These are phyloP conservation scores for Zizania latifolia DNA, from an alignment of 176 grass and related monocot genomes.

Conservation along the genomic window DNA sequence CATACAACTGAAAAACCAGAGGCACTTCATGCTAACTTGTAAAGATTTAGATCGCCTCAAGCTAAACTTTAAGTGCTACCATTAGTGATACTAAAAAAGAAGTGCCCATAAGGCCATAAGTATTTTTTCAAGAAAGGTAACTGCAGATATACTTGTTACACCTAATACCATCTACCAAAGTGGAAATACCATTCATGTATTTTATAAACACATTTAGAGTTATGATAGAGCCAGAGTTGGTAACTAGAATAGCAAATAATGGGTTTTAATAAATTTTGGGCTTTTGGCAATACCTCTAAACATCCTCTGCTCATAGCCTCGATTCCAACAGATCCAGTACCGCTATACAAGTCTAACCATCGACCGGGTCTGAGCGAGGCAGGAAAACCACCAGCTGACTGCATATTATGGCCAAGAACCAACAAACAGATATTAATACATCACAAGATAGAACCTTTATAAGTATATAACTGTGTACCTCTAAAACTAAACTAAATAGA, in stretches of 20 bases:
- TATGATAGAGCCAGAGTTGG: neutral
- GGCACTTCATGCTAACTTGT: constrained; percentile 13
- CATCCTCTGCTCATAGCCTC: constrained; percentile 99
- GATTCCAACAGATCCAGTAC: constrained; percentile 95
- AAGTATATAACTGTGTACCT: neutral
- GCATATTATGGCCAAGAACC: constrained; percentile 27
- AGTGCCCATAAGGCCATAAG: neutral
- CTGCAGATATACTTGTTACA: neutral
- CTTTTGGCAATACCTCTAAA: constrained; percentile 52
- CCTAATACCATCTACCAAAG: neutral
- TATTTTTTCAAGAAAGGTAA: neutral
- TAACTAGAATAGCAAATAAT: constrained; percentile 3
- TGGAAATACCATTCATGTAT: neutral
- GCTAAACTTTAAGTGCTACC: neutral
- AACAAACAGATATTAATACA: neutral
- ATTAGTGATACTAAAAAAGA: neutral
- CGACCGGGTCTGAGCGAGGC: constrained; percentile 80
- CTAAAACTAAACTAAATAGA: neutral
- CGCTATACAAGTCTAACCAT: constrained; percentile 96
- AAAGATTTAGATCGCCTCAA: neutral
- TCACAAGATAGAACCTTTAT: neutral
- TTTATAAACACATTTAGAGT: neutral
- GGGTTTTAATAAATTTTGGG: neutral
- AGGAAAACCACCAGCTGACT: constrained; percentile 87
- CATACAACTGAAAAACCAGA: constrained; percentile 16